Conservation (phyloP, 2,329 filamentous ascomycete species). For the Huntiella moniliformis region DNA sequence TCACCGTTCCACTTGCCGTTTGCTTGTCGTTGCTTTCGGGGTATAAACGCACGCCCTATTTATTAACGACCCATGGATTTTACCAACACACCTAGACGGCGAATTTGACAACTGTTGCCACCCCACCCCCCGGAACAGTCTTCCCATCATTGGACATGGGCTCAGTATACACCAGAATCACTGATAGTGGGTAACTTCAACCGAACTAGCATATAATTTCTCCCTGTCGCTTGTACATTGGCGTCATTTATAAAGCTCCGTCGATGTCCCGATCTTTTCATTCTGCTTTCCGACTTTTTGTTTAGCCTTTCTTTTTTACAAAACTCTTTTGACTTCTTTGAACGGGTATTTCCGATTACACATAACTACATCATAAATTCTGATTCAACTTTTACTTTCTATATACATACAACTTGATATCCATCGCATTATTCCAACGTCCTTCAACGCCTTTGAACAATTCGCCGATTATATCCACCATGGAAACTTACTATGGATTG, state of each 20-base stretch:
- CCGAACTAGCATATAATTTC: conserved; percentile 2
- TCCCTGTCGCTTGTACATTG: background rate
- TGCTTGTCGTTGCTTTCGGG: too few species aligned
- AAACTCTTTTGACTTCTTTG: too few species aligned
- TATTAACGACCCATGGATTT: too few species aligned
- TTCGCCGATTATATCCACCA: conserved; percentile 23
- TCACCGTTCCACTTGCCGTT: too few species aligned
- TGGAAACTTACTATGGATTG: conserved; percentile 94
- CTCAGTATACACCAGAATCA: background rate
- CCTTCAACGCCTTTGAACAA: too few species aligned
- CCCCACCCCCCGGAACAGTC: background rate
- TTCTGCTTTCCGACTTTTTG: background rate
- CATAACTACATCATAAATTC: background rate
- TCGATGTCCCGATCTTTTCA: background rate
- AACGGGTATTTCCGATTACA: background rate
- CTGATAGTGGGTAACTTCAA: conserved; percentile 3
- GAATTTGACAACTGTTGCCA: background rate
- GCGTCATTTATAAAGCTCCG: background rate
- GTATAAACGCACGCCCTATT: too few species aligned
- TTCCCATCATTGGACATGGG: background rate
- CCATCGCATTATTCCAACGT: background rate
- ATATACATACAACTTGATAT: background rate
- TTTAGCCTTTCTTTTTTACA: background rate
- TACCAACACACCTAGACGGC: too few species aligned
- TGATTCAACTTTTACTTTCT: background rate